Evolutionary conservation across 2,329 filamentous ascomycete species (phyloP).

Genomic region (Monilinia polystroma): DNA sequence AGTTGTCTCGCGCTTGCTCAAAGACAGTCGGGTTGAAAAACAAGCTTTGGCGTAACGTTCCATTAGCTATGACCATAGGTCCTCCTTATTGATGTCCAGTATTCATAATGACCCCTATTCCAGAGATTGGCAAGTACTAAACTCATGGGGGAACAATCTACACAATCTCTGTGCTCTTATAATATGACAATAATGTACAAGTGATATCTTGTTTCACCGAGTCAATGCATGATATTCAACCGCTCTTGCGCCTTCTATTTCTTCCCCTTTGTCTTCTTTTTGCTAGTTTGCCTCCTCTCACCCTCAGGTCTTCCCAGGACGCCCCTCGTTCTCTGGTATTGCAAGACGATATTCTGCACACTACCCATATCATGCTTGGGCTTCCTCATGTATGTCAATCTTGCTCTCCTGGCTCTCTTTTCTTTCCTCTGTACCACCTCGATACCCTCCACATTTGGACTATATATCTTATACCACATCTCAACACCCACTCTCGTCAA

Average conservation of each 20-base stretch:
- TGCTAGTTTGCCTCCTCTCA: conserved; percentile 29
- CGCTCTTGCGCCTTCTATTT: neutral
- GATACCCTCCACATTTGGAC: conserved; percentile 82
- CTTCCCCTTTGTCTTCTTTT: conserved; percentile 35
- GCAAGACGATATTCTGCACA: conserved; percentile 74
- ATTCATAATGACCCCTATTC: neutral
- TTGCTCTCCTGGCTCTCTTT: conserved; percentile 82
- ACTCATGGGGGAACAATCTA: neutral
- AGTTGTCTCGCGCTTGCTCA: neutral
- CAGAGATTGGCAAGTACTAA: neutral
- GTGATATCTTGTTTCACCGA: conserved; percentile 13
- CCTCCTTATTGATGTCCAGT: neutral
- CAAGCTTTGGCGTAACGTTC: neutral
- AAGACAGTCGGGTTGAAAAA: neutral
- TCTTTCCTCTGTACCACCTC: conserved; percentile 86
- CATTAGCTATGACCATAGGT: neutral
- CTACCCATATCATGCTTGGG: conserved; percentile 84
- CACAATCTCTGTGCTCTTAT: neutral
- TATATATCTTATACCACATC: conserved; percentile 97
- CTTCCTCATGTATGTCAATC: conserved; percentile 88
- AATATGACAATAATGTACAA: conserved; percentile 24
- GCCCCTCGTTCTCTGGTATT: conserved; percentile 58
- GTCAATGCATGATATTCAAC: neutral
- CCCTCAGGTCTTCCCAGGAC: conserved; percentile 41
- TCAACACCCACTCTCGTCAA: conserved; percentile 86